Percentiles rank a stretch among this genome's conserved stretches.
Conservation (phyloP, 768 basidiomycete species). For the Sporobolomyces roseus region DNA sequence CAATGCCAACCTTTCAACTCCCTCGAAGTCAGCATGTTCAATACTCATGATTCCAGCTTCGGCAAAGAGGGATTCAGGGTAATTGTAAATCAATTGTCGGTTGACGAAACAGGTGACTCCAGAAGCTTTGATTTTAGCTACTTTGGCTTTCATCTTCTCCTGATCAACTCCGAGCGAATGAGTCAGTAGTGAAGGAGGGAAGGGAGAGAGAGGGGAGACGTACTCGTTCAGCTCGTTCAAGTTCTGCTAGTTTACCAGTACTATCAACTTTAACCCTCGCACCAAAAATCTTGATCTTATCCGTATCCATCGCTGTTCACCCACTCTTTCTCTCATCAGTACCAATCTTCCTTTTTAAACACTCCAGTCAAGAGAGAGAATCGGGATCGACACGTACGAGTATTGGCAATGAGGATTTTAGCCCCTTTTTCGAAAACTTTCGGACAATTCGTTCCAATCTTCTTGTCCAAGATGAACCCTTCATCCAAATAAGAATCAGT, state of each 20-base stretch:
- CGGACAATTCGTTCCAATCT: constrained; percentile 87
- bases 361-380: not conserved
- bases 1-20: constrained; percentile 88
- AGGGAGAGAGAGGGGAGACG: constrained; percentile 31
- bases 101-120: constrained; percentile 98
- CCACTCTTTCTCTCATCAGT: not conserved
- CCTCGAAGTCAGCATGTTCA: constrained; percentile 98
- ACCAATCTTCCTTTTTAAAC: not conserved
- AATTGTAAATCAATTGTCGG: constrained; percentile 98
- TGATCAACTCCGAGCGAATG: constrained; percentile 47
- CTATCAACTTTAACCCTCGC: constrained; percentile 92
- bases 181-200: not conserved
- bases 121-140: constrained; percentile 85
- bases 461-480: constrained; percentile 97
- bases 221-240: constrained; percentile 90
- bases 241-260: constrained; percentile 93
- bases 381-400: constrained; percentile 60
- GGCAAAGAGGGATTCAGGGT: constrained; percentile 89
- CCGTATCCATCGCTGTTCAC: constrained; percentile 89
- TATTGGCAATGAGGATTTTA: constrained; percentile 95
- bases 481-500: constrained; percentile 98
- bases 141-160: constrained; percentile 99
- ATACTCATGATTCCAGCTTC: constrained; percentile 94
- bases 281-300: constrained; percentile 99
- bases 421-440: constrained; percentile 83